A percentile compares a stretch with the other conserved stretches of the same genome.
phyloP scores from a whole-genome alignment of 2,329 filamentous ascomycete genomes.

The Aspergillus neoniger region DNA sequence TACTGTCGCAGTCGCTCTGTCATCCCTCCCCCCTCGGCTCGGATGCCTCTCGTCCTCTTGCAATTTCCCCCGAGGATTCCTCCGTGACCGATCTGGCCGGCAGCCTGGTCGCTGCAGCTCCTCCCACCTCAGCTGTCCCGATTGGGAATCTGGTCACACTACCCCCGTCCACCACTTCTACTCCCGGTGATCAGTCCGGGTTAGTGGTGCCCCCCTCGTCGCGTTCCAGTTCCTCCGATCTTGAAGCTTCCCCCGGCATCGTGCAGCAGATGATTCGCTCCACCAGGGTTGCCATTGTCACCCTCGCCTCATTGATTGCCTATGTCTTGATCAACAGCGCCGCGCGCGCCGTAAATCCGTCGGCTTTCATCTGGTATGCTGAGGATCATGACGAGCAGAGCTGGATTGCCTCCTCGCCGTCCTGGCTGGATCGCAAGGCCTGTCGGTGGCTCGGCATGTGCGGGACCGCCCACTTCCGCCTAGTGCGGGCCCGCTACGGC shows the following conservation, averaged over 20 bases:
- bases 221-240: constrained; percentile 12
- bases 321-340: constrained; percentile 51
- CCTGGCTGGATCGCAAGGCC: constrained; percentile 72
- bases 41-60: constrained; percentile 3
- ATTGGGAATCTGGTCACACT: constrained; percentile 10
- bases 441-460: constrained; percentile 81
- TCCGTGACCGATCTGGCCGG: constrained; percentile 15
- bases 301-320: constrained; percentile 44
- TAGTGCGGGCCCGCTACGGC: constrained; percentile 51
- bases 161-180: background rate
- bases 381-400: constrained; percentile 63
- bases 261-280: constrained; percentile 45
- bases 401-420: constrained; percentile 72
- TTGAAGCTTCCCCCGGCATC: constrained; percentile 15
- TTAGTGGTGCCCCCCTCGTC: constrained; percentile 1
- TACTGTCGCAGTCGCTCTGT: constrained; percentile 11
- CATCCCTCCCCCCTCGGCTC: constrained; percentile 2
- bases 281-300: constrained; percentile 41
- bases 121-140: constrained; percentile 13
- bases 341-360: constrained; percentile 62
- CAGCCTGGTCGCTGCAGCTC: constrained; percentile 10
- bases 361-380: constrained; percentile 60
- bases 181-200: constrained; percentile 4
- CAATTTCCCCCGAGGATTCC: constrained; percentile 12
- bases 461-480: constrained; percentile 71